phyloP scores from a whole-genome alignment of 1,139 yeast genomes.

The Geotrichum reessii region DNA sequence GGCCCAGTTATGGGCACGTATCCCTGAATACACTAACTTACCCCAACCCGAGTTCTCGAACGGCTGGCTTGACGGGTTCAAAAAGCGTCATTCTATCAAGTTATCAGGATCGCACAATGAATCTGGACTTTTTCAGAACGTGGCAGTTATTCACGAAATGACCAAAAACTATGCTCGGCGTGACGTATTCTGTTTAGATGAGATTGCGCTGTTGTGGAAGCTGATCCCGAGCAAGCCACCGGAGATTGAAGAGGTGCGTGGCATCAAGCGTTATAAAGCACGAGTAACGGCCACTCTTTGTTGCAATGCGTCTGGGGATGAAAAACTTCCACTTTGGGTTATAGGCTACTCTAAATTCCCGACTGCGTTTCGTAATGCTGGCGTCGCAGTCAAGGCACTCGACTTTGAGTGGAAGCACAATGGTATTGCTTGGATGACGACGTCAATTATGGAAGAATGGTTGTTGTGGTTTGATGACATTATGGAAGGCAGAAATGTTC shows the following conservation, averaged over 20 bases:
- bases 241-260: constrained; percentile 17
- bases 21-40: constrained; percentile 14
- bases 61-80: constrained; percentile 19
- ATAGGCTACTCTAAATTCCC: constrained; percentile 17
- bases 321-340: constrained; percentile 16
- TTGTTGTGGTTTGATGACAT: constrained; percentile 14
- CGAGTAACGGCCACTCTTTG: constrained; percentile 15
- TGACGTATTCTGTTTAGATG: constrained; percentile 15
- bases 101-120: constrained; percentile 13
- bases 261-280: constrained; percentile 15
- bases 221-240: constrained; percentile 17
- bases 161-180: constrained; percentile 13
- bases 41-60: constrained; percentile 16
- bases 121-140: constrained; percentile 12
- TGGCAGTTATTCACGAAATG: constrained; percentile 16
- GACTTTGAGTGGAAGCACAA: constrained; percentile 19
- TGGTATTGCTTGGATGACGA: constrained; percentile 18
- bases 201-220: constrained; percentile 16
- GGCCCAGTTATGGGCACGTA: constrained; percentile 16
- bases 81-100: constrained; percentile 15
- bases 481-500: constrained; percentile 13
- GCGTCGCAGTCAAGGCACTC: constrained; percentile 15
- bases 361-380: constrained; percentile 15
- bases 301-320: constrained; percentile 17
- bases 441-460: constrained; percentile 18